Evolutionary conservation across 192 early-diverging fungal species (phyloP).

Genomic region (Bifiguratus adelaidae): DNA sequence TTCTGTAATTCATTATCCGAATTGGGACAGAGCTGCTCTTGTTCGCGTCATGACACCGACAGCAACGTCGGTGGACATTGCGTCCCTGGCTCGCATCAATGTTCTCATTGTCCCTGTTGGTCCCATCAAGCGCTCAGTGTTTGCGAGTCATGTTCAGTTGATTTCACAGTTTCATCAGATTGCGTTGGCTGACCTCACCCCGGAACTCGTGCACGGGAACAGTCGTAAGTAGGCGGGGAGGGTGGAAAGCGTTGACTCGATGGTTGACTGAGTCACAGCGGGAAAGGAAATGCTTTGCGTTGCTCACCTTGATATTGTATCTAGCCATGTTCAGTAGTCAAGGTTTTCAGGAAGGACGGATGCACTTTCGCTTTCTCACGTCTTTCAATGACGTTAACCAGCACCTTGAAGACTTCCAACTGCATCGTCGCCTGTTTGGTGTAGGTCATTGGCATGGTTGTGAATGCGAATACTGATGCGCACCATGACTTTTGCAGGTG

Average conservation of each 20-base stretch:
- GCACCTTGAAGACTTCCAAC: slow-evolving; percentile 68
- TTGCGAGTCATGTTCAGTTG: slow-evolving; percentile 54
- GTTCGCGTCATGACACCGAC: too few relatives aligned
- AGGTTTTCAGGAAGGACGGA: slow-evolving; percentile 49
- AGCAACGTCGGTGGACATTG: slow-evolving; percentile 34
- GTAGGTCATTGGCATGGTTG: slow-evolving; percentile 18
- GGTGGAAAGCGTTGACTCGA: slow-evolving; percentile 4
- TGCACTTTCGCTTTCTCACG: slow-evolving; percentile 65
- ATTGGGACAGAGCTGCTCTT: too few relatives aligned
- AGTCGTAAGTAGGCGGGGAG: slow-evolving; percentile 6
- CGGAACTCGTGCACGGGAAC: slow-evolving; percentile 35
- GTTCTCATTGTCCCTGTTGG: slow-evolving; percentile 64
- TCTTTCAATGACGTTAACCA: slow-evolving; percentile 54
- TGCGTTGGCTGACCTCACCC: slow-evolving; percentile 53
- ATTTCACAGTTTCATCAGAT: slow-evolving; percentile 56
- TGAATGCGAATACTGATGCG: background rate
- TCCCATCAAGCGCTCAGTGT: slow-evolving; percentile 48
- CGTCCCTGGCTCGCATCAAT: slow-evolving; percentile 38
- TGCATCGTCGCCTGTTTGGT: slow-evolving; percentile 62
- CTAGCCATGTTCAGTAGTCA: slow-evolving; percentile 46
- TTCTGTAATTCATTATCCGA: too few relatives aligned
- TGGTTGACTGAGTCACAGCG: background rate
- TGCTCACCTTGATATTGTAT: background rate
- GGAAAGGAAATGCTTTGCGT: slow-evolving; percentile 3
- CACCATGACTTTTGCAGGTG: slow-evolving; percentile 29